Evolutionary conservation across 805 yeast species (phyloP).

Genomic region (Yamadazyma tumulicola): DNA sequence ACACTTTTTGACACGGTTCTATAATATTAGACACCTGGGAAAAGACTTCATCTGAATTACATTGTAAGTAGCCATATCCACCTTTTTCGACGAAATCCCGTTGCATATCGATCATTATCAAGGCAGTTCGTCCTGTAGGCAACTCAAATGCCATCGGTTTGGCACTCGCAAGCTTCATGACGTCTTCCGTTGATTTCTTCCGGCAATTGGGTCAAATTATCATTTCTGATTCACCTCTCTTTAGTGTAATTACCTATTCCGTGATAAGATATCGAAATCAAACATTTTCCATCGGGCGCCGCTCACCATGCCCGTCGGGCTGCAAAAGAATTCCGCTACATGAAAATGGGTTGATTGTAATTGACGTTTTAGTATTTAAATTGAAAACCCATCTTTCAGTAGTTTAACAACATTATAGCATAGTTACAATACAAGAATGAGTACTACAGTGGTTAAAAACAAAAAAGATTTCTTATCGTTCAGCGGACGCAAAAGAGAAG

Average conservation of each 20-base stretch:
- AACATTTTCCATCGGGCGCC: too few relatives aligned
- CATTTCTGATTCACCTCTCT: too few relatives aligned
- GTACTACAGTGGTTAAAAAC: slow-evolving; percentile 1
- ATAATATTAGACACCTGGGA: slow-evolving; percentile 7
- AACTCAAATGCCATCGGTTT: slow-evolving; percentile 6
- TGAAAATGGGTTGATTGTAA: too few relatives aligned
- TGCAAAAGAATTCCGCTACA: too few relatives aligned
- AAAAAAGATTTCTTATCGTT: slow-evolving; percentile 10
- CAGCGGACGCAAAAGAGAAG: slow-evolving; percentile 7
- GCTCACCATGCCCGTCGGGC: too few relatives aligned
- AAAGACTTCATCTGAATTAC: slow-evolving; percentile 5
- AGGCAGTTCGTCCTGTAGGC: slow-evolving; percentile 7
- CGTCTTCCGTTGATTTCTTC: not conserved
- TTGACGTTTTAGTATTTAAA: too few relatives aligned
- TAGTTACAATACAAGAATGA: too few relatives aligned
- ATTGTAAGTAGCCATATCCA: slow-evolving; percentile 10
- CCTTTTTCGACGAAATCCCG: slow-evolving; percentile 10
- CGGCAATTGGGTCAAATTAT: too few relatives aligned
- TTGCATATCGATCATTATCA: slow-evolving; percentile 11
- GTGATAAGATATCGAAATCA: too few relatives aligned
- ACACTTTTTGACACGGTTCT: slow-evolving; percentile 6
- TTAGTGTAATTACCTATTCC: too few relatives aligned
- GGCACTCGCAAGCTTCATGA: slow-evolving; percentile 1
- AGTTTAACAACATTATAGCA: too few relatives aligned
- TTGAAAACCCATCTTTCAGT: too few relatives aligned